Conservation (phyloP, 495 filamentous ascomycete species). For the Penicillium nucicola region DNA sequence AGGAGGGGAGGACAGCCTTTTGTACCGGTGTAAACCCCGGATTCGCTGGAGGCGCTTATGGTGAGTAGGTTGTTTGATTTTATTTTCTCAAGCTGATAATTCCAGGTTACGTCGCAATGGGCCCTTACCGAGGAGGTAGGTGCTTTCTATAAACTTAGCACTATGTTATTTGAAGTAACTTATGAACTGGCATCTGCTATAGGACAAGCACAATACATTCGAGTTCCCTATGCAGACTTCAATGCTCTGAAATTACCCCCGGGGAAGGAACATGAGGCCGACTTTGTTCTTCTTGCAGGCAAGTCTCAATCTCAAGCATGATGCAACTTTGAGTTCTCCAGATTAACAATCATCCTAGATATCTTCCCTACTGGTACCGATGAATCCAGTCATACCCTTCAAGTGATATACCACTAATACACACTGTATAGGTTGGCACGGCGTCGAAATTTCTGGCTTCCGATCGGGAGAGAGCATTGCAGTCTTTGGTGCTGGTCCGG, state of each 20-base stretch:
- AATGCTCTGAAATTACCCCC: slow-evolving; percentile 46
- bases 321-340: no score
- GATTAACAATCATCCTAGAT: slow-evolving; percentile 26
- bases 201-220: slow-evolving; percentile 52
- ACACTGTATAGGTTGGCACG: slow-evolving; percentile 46
- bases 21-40: slow-evolving; percentile 57
- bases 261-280: slow-evolving; percentile 42
- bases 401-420: background rate
- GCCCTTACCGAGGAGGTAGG: slow-evolving; percentile 50
- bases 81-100: background rate
- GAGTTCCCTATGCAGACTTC: slow-evolving; percentile 57
- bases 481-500: slow-evolving; percentile 48
- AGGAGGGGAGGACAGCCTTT: slow-evolving; percentile 56
- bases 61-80: no score
- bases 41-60: slow-evolving; percentile 58
- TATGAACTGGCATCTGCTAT: background rate
- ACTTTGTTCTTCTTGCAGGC: slow-evolving; percentile 46
- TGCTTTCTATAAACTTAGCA: background rate
- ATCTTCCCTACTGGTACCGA: slow-evolving; percentile 53
- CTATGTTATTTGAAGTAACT: background rate
- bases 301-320: no score
- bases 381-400: background rate
- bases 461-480: slow-evolving; percentile 52
- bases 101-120: slow-evolving; percentile 54
- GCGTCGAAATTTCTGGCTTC: slow-evolving; percentile 52